Percentiles rank a stretch among this genome's conserved stretches.
Evolutionary conservation across 768 basidiomycete genomes (phyloP).

Genomic region (Neoboletus brunneissimus): DNA sequence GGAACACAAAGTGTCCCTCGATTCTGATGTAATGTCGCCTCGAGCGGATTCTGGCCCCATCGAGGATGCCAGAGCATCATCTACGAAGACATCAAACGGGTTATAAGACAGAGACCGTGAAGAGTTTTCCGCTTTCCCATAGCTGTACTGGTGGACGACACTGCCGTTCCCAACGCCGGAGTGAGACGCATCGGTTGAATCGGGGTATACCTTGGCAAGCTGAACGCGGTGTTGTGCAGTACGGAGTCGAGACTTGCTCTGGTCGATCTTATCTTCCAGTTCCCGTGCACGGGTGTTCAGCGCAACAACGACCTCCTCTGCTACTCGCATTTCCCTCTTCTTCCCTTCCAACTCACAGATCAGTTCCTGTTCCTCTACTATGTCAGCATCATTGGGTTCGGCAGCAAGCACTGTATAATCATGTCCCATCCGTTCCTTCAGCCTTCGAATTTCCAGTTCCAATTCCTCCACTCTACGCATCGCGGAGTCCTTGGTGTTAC

Average conservation of each 20-base stretch:
- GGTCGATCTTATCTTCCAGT: conserved; percentile 67
- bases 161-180: conserved; percentile 3
- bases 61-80: conserved; percentile 20
- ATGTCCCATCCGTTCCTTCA: conserved; percentile 53
- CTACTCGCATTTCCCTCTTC: conserved; percentile 50
- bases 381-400: conserved; percentile 43
- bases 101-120: conserved; percentile 31
- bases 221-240: conserved; percentile 59
- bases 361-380: conserved; percentile 44
- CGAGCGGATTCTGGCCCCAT: conserved; percentile 9
- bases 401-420: conserved; percentile 53
- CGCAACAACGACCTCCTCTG: conserved; percentile 64
- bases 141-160: conserved; percentile 5
- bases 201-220: conserved; percentile 36
- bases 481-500: conserved; percentile 60
- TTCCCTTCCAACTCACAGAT: conserved; percentile 50
- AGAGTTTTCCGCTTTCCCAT: conserved; percentile 15
- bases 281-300: conserved; percentile 67
- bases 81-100: conserved; percentile 28
- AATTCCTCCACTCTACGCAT: conserved; percentile 54
- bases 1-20: conserved; percentile 18
- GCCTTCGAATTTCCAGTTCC: conserved; percentile 55
- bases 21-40: conserved; percentile 11
- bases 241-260: conserved; percentile 59
- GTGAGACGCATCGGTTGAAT: conserved; percentile 15